Base-by-base conservation (phyloP, 306 rosid genomes). In the Cucurbita moschata region DNA sequence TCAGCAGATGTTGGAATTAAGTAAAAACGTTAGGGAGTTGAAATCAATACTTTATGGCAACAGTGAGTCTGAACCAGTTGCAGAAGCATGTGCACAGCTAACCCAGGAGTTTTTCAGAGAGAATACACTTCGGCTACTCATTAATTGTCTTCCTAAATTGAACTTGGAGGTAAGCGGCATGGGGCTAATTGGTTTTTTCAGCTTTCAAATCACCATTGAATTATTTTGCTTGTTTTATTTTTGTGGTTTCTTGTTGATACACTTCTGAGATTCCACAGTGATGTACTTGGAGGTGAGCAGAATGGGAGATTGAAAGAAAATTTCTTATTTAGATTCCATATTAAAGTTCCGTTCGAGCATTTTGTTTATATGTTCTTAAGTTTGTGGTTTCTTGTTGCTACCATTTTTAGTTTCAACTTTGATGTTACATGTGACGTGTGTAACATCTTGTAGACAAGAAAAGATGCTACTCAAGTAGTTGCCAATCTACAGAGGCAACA, bases 401-500 rank as follows among this genome's bases (percentile, higher is more conserved):
- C 54, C 37, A 51, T 66, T 43, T 43, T 44, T 35, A 18, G 52
- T 23, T 66, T 66, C 21, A 9, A 56, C 59, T 40, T 30, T 30
- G 35, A 30, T 63, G 53, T 59, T 75, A 46, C 70, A 12, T 19
- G 47, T 75, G 77, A 75, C 77, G 30, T 21, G 47, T 21, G 61
- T 77, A 39, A 42, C 62, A 60, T 75, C 61, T 78, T 79, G 79
- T 87, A 94, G 98, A 87, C 95, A 65, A 86, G 99, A 59, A 94
- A 94, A 77, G 99, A 94, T 78, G 99, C 96, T 63, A 94, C 96
- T 58, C 99, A 94, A 85, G 88, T 94, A 75, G 97, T 94, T 83
- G 99, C 99, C 60, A 94, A 94, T 85, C 87, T 94, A 70, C 99
- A 94, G 77, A 87, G 99, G 84, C 99, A 94, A 72, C 96, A 87